Evolutionary conservation across 495 filamentous ascomycete genomes (phyloP).

Genomic region (Podospora sp.): DNA sequence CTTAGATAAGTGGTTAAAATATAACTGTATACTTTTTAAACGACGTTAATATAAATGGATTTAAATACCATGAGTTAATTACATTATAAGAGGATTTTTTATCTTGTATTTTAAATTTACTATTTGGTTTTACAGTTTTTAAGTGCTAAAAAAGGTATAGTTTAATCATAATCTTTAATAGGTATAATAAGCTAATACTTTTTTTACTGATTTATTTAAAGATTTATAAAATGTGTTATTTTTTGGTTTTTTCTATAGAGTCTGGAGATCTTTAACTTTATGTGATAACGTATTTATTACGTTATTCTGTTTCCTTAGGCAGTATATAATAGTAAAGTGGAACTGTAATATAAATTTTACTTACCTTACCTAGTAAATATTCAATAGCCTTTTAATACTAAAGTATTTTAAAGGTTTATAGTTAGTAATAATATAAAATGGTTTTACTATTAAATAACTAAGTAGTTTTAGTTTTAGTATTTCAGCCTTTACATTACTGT

Average conservation of each 20-base stretch:
- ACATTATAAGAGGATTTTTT: no score
- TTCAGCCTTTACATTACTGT: neutral
- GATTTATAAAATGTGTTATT: neutral
- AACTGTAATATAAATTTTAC: neutral
- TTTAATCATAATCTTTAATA: neutral
- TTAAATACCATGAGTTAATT: no score
- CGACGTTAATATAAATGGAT: no score
- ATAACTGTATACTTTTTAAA: no score
- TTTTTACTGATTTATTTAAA: neutral
- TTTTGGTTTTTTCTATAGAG: neutral
- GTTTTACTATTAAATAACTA: neutral
- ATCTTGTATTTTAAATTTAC: no score
- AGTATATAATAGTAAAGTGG: conserved; percentile 1
- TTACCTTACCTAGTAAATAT: neutral
- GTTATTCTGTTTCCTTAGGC: neutral
- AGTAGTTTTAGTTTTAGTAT: neutral
- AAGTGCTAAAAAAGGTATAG: neutral
- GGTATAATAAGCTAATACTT: conserved; percentile 3
- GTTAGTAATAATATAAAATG: neutral
- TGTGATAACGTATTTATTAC: neutral
- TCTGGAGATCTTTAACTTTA: neutral
- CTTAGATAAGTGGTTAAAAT: no score
- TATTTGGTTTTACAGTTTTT: no score
- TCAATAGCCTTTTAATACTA: neutral
- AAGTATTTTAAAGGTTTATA: neutral